Conservation (phyloP, 1,139 yeast species). For the Williopsis jadinii region DNA sequence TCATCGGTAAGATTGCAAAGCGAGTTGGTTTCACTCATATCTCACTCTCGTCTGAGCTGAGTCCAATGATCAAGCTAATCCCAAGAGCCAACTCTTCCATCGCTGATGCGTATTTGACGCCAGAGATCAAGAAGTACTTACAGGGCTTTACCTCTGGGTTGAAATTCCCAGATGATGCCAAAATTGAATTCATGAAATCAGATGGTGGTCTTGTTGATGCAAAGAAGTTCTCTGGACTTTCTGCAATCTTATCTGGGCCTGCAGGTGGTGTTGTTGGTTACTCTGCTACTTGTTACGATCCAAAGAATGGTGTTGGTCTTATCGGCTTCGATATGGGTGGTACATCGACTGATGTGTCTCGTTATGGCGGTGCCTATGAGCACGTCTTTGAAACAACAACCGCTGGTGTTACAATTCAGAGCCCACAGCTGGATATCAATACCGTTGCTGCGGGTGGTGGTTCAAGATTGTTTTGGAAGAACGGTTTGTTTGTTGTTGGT, state of each 20-base stretch:
- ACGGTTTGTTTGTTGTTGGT: conserved; percentile 50
- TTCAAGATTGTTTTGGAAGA: conserved; percentile 42
- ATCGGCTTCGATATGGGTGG: conserved; percentile 63
- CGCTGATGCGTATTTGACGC: conserved; percentile 75
- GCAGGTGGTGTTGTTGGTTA: conserved; percentile 61
- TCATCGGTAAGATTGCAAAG: conserved; percentile 51
- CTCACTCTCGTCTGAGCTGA: conserved; percentile 57
- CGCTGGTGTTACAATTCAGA: conserved; percentile 49
- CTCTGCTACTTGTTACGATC: conserved; percentile 43
- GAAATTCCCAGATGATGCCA: conserved; percentile 30
- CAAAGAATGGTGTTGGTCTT: conserved; percentile 34
- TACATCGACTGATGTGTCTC: conserved; percentile 52
- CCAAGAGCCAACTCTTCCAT: conserved; percentile 67
- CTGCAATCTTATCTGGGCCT: conserved; percentile 52
- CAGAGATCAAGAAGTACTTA: conserved; percentile 58
- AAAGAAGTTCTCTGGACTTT: conserved; percentile 41
- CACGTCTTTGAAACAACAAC: conserved; percentile 51
- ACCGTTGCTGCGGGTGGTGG: conserved; percentile 64
- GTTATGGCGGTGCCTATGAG: conserved; percentile 41
- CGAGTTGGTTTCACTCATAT: conserved; percentile 55
- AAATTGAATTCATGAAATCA: conserved; percentile 50
- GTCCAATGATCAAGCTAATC: conserved; percentile 69
- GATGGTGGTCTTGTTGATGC: conserved; percentile 54
- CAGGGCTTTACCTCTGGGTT: conserved; percentile 56
- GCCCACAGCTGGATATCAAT: conserved; percentile 51